Evolutionary conservation across 768 basidiomycete genomes (phyloP), one percentile per base, ranked within the genome.

Genomic region (Exidia glandulosa): DNA sequence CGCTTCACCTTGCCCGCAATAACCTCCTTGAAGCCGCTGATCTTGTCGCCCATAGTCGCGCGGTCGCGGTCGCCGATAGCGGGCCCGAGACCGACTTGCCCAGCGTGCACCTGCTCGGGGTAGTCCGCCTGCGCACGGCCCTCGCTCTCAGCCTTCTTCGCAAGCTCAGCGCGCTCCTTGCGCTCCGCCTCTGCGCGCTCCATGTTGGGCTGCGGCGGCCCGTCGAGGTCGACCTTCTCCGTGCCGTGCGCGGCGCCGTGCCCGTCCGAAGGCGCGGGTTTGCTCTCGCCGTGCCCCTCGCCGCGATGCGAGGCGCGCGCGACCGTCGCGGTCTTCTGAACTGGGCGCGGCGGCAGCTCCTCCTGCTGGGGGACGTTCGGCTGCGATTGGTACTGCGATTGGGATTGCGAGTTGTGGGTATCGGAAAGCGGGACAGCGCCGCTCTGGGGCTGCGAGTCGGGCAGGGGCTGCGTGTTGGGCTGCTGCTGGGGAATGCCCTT

Each of bases 91-190:
- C 79, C 77, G 4, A 73, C 68, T 0, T 73, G 70, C 12, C 78
- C 79, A 0, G 77, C 75, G 57, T 80, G 78, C 50, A 63, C 63
- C 63, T 79, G 77, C 25, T 68, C 69, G 1, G 78, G 75, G 58
- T 73, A 69, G 1, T 57, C 69, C 25, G 69, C 62, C 30, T 58
- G 58, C 47, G 54, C 50, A 25, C 27, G 30, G 50, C 50, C 50
- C 25, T 31, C 50, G 25, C 30, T 19, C 25, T 25, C 25, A 27
- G 50, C 50, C 50, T 54, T 25, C 50, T 54, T 9, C 50, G 25
- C 27, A 13, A 13, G 27, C 50, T 54, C 25, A 12, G 27, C 27
- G 50, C 50, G 50, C 50, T 54, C 50, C 27, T 29, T 31, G 50
- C 50, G 50, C 50, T 54, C 50, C 9, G 25, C 30, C 27, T 54